Evolutionary conservation across 2,329 filamentous ascomycete species (phyloP), one percentile per base, ranked within the genome.

Genomic region (Fusarium illudens): DNA sequence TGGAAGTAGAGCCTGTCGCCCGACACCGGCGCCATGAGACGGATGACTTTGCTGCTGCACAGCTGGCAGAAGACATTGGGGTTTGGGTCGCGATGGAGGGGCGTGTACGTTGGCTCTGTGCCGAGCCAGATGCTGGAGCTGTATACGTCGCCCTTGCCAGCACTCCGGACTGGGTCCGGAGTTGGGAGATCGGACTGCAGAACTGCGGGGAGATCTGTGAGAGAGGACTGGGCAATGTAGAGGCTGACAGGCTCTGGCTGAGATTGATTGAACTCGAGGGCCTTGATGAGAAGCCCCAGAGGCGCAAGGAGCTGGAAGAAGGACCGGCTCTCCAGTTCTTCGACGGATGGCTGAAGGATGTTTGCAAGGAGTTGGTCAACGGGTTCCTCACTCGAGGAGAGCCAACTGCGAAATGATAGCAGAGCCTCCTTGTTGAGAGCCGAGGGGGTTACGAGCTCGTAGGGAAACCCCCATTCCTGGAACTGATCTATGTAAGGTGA

Each of bases 11-110:
- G 76, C 1, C 73, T 78, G 48, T 86, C 80, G 1, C 96, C 96
- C 4, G 82, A 74, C 0, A 79, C 74, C 0, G 94, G 93, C 5
- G 84, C 80, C 60, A 95, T 83, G 12, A 97, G 76, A n/a, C 94
- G 85, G 15, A 97, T 82, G 0, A 81, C 76, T 78, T 99, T 99
- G 53, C 75, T 79, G 4, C 92, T 89, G 15, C 87, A 88, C 12
- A 98, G 78, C 78, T 99, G 96, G 46, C 92, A 88, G 76, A 98
- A 97, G 0, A 97, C 73, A 75, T 99, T 99, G 0, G 93, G 93
- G 73, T 98, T 98, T 0, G 96, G 96, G 74, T 99, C 96, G 57
- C 92, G 88, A 78, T 99, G 96, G 4, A 97, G 82, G 4, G 96
- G 94, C 1, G 96, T 97, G 71, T 93, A 94, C 0, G 94, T 97